Conservation (phyloP, 2,329 filamentous ascomycete genomes). For the Macroventuria anomochaeta region DNA sequence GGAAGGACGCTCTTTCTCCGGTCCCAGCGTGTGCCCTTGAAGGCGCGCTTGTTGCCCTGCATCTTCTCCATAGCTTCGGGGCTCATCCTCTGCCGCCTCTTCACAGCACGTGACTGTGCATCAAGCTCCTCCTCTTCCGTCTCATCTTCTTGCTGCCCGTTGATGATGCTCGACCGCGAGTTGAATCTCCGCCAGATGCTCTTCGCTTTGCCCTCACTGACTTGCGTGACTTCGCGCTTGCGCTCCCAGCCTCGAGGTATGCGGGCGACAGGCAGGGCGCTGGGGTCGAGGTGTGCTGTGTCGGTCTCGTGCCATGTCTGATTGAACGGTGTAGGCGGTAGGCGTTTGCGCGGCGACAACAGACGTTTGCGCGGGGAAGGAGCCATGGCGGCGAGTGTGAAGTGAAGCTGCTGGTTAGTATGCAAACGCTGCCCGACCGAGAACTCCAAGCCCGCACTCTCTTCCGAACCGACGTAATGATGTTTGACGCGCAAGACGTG, state of each 20-base stretch:
- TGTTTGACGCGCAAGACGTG: constrained; percentile 6
- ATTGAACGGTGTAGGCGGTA: constrained; percentile 37
- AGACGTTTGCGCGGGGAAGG: constrained; percentile 41
- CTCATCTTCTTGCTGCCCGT: constrained; percentile 23
- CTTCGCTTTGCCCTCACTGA: constrained; percentile 46
- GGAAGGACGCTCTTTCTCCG: constrained; percentile 45
- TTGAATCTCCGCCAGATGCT: constrained; percentile 57
- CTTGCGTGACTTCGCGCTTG: constrained; percentile 51
- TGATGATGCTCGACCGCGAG: constrained; percentile 36
- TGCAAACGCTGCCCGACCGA: constrained; percentile 18
- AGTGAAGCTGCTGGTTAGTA: constrained; percentile 17
- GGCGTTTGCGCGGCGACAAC: constrained; percentile 38
- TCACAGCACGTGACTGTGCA: constrained; percentile 52
- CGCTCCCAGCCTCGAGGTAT: constrained; percentile 59
- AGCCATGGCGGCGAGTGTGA: constrained; percentile 29
- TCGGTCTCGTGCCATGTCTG: constrained; percentile 53
- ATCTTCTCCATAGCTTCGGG: constrained; percentile 40
- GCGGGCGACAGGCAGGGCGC: constrained; percentile 50
- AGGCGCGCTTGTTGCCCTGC: constrained; percentile 38
- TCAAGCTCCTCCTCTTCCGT: constrained; percentile 34
- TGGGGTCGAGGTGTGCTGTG: constrained; percentile 50
- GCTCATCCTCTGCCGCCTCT: constrained; percentile 52
- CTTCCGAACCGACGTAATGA: constrained; percentile 5
- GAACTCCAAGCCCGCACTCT: background rate
- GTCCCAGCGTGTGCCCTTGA: constrained; percentile 48